Evolutionary conservation across 129 eudicot species (phyloP).

Genomic region (Dittrichia graveolens): DNA sequence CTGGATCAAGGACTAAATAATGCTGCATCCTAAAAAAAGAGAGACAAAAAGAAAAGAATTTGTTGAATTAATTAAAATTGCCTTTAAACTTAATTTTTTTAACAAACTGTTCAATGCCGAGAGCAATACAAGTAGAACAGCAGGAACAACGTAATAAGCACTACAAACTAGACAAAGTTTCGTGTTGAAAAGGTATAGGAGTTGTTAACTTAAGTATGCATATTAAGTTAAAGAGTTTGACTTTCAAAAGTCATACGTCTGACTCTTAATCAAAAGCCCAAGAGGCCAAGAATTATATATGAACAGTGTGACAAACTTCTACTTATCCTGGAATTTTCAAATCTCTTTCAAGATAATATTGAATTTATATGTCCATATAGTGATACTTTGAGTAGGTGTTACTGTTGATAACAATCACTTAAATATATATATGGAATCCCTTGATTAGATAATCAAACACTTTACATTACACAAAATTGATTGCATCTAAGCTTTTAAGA

Average conservation of each 20-base stretch:
- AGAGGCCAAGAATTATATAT: constrained; percentile 6
- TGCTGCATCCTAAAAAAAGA: background rate
- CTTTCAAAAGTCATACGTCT: constrained; percentile 17
- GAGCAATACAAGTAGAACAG: constrained; percentile 1
- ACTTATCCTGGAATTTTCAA: background rate
- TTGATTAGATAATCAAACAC: background rate
- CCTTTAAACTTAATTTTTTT: background rate
- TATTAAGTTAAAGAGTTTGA: constrained; percentile 8
- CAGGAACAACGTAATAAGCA: constrained; percentile 13
- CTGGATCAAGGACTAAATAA: constrained; percentile 14
- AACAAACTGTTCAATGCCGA: background rate
- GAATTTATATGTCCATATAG: background rate
- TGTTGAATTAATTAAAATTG: background rate
- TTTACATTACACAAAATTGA: constrained; percentile 29
- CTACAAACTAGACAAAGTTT: background rate
- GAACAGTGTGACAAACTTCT: constrained; percentile 14
- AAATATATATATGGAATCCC: constrained; percentile 8
- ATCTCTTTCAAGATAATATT: constrained; percentile 12
- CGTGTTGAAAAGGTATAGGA: constrained; percentile 1
- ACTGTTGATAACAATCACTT: background rate
- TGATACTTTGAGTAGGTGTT: background rate
- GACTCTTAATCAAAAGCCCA: background rate
- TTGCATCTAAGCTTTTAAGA: constrained; percentile 26
- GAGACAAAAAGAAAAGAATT: background rate
- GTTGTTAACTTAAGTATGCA: constrained; percentile 1